Percentiles rank a stretch among this genome's conserved stretches.
phyloP scores from a whole-genome alignment of 495 filamentous ascomycete species.

The Penicillium ochrochloron region DNA sequence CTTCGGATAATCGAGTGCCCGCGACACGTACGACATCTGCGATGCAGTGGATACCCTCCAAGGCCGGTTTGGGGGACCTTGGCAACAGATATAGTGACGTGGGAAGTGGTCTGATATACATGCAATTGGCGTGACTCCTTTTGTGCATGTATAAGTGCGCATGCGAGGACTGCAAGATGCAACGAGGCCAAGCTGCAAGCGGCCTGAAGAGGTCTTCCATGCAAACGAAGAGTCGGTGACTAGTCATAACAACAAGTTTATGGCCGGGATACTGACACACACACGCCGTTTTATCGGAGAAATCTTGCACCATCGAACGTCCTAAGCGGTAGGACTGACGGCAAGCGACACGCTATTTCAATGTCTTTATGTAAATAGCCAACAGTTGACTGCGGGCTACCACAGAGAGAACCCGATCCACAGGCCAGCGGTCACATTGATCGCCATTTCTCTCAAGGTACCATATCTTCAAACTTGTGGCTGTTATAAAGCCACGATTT shows the following conservation, averaged over 20 bases:
- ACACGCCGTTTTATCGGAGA: not conserved
- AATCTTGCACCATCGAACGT: not conserved
- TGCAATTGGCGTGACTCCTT: not conserved
- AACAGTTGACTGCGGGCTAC: not conserved
- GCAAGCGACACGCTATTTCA: not conserved
- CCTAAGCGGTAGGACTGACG: not conserved
- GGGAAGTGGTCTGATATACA: not conserved
- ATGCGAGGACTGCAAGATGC: not conserved
- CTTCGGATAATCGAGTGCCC: not conserved
- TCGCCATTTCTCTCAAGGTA: not conserved
- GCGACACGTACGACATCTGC: not conserved
- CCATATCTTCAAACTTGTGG: not conserved
- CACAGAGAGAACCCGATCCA: not conserved
- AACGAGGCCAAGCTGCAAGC: not conserved
- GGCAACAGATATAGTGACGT: not conserved
- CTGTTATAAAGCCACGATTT: not conserved
- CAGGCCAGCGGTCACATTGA: not conserved
- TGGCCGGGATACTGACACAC: not conserved
- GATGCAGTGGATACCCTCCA: not conserved
- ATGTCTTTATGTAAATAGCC: not conserved
- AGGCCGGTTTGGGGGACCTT: not conserved
- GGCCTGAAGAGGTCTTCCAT: not conserved
- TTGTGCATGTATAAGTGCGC: not conserved
- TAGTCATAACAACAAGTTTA: not conserved
- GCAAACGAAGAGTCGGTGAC: not conserved